A percentile compares a stretch with the other conserved stretches of the same genome.
Evolutionary conservation across 1,284 basidiomycete species (phyloP).

Genomic region (Porogramme epimiltina): DNA sequence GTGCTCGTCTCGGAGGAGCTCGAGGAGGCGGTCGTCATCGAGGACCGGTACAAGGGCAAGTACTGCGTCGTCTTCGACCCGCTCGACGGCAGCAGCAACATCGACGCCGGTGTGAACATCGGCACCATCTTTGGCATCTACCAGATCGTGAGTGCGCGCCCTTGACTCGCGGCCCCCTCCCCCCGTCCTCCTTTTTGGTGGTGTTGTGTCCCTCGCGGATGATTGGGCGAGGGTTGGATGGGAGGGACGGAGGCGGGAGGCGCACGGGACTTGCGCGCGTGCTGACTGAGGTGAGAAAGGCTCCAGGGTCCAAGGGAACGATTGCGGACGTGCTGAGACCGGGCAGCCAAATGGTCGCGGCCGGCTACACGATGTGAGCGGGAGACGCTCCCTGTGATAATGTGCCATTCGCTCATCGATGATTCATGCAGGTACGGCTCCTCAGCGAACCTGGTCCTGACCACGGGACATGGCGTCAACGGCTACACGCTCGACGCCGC

Average conservation of each 20-base stretch:
- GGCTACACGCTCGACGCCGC: slow-evolving; percentile 97
- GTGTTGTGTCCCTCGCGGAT: too few relatives aligned
- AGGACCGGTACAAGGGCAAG: slow-evolving; percentile 75
- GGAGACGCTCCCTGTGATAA: slow-evolving; percentile 8
- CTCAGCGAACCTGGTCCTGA: slow-evolving; percentile 95
- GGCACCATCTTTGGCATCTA: slow-evolving; percentile 99
- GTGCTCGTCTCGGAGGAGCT: slow-evolving; percentile 98
- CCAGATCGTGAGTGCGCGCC: slow-evolving; percentile 65
- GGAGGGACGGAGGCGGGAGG: neutral
- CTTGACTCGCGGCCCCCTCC: neutral
- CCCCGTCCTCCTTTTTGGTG: neutral
- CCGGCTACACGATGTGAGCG: slow-evolving; percentile 91
- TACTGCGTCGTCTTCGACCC: slow-evolving; percentile 99
- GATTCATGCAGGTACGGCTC: slow-evolving; percentile 88
- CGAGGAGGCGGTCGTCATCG: slow-evolving; percentile 91
- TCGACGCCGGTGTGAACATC: slow-evolving; percentile 99
- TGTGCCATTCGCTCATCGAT: slow-evolving; percentile 4
- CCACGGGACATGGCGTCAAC: slow-evolving; percentile 95
- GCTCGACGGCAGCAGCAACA: slow-evolving; percentile 97
- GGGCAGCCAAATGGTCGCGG: slow-evolving; percentile 97
- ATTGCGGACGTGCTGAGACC: slow-evolving; percentile 91
- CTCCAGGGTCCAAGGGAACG: slow-evolving; percentile 74
- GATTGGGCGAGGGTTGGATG: neutral
- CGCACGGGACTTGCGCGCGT: slow-evolving; percentile 1
- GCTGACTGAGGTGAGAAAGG: slow-evolving; percentile 41